These are phyloP conservation scores for Westerdykella sp. DNA, from an alignment of 2,329 filamentous ascomycete species.

Conservation along the genomic window DNA sequence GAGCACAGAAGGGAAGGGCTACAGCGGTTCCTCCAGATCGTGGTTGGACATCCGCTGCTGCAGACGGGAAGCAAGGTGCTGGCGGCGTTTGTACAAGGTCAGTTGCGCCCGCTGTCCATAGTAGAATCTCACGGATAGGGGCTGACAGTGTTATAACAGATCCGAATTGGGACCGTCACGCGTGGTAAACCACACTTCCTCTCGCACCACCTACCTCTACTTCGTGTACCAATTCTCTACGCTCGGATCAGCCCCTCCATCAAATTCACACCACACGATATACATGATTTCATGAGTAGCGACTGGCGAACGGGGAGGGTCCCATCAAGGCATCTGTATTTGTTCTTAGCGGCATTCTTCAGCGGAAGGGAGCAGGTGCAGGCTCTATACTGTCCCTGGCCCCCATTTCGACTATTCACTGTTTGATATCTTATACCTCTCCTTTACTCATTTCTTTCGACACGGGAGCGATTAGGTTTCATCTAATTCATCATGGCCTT, in stretches of 20 bases:
- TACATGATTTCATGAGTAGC: slow-evolving; percentile 10
- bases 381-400: not conserved
- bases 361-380: slow-evolving; percentile 18
- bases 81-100: slow-evolving; percentile 93
- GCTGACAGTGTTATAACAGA: slow-evolving; percentile 42
- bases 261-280: slow-evolving; percentile 8
- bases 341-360: slow-evolving; percentile 5
- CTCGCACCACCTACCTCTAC: too few relatives aligned
- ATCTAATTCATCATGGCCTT: too few relatives aligned
- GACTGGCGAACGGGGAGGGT: slow-evolving; percentile 1
- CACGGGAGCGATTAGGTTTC: too few relatives aligned
- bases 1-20: slow-evolving; percentile 86
- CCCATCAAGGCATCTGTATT: not conserved
- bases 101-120: slow-evolving; percentile 8
- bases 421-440: too few relatives aligned
- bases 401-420: too few relatives aligned
- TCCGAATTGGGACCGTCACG: slow-evolving; percentile 71
- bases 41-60: slow-evolving; percentile 89
- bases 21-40: slow-evolving; percentile 94
- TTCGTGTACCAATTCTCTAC: too few relatives aligned
- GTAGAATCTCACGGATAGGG: slow-evolving; percentile 11
- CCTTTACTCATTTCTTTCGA: too few relatives aligned
- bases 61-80: slow-evolving; percentile 97
- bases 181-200: slow-evolving; percentile 21
- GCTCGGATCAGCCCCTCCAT: too few relatives aligned